phyloP scores from a whole-genome alignment of 2,329 filamentous ascomycete species.

The Fragosphaeria purpurea region DNA sequence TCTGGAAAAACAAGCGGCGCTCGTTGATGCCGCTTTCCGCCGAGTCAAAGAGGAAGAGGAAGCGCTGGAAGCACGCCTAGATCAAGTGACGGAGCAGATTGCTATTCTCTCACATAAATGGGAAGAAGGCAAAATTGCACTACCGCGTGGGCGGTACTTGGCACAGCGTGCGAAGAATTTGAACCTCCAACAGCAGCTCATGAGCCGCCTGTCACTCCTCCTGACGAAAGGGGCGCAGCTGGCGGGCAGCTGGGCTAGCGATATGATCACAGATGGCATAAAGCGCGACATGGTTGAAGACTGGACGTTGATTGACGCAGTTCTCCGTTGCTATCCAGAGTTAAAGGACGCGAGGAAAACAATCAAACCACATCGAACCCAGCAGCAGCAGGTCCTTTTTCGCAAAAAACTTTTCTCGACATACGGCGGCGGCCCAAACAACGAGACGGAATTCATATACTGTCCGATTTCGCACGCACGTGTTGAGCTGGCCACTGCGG shows the following conservation, averaged over 20 bases:
- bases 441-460: background rate
- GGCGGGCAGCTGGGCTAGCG: background rate
- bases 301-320: background rate
- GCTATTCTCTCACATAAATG: background rate
- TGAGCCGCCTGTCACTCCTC: conserved; percentile 1
- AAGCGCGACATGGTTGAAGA: background rate
- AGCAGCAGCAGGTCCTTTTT: background rate
- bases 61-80: background rate
- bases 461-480: background rate
- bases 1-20: background rate
- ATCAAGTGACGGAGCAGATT: background rate
- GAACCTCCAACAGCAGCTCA: background rate
- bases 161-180: background rate
- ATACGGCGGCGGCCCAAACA: background rate
- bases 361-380: background rate
- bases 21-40: background rate
- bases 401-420: background rate
- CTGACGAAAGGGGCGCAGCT: background rate
- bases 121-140: background rate
- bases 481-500: too few species aligned
- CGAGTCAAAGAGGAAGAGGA: background rate
- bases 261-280: background rate
- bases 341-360: background rate
- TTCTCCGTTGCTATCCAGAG: background rate
- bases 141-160: background rate